A percentile compares a stretch with the other conserved stretches of the same genome.
Evolutionary conservation across 805 yeast genomes (phyloP).

Genomic region (Sugiyamaella floridensis): DNA sequence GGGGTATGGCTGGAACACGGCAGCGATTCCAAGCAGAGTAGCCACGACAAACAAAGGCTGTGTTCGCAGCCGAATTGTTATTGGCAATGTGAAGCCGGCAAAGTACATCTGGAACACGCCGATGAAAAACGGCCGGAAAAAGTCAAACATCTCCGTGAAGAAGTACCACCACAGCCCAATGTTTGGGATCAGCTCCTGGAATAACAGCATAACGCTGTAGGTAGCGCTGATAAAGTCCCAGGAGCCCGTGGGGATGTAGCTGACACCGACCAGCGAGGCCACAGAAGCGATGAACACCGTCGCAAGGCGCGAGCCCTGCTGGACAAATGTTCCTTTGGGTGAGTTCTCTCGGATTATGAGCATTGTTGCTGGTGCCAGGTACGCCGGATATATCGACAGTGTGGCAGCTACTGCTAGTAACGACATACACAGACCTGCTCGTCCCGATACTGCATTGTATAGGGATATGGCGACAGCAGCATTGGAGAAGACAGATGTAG

Average conservation of each 20-base stretch:
- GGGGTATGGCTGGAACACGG: constrained; percentile 78
- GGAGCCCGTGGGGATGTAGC: constrained; percentile 26
- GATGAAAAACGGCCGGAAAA: constrained; percentile 74
- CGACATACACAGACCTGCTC: constrained; percentile 40
- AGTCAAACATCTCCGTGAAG: constrained; percentile 90
- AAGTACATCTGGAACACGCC: constrained; percentile 76
- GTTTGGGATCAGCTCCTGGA: constrained; percentile 76
- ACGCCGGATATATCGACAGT: constrained; percentile 55
- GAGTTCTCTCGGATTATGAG: constrained; percentile 19
- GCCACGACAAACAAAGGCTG: constrained; percentile 56
- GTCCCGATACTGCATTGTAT: constrained; percentile 38
- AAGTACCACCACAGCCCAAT: constrained; percentile 98
- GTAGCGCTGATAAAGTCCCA: constrained; percentile 43
- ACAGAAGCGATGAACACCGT: constrained; percentile 13
- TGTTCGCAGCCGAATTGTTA: constrained; percentile 56
- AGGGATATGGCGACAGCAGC: constrained; percentile 45
- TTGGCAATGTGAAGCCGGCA: constrained; percentile 60
- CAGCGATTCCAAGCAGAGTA: constrained; percentile 44
- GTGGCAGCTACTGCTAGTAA: constrained; percentile 58
- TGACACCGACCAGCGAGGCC: constrained; percentile 17
- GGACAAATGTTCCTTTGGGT: constrained; percentile 7
- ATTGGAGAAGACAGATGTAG: constrained; percentile 57
- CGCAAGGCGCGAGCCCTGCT: constrained; percentile 5
- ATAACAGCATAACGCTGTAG: constrained; percentile 47
- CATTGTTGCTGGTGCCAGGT: constrained; percentile 52